A percentile compares a stretch with the other conserved stretches of the same genome.
phyloP scores from a whole-genome alignment of 177 flowering plant genomes.

The Telopea speciosissima region DNA sequence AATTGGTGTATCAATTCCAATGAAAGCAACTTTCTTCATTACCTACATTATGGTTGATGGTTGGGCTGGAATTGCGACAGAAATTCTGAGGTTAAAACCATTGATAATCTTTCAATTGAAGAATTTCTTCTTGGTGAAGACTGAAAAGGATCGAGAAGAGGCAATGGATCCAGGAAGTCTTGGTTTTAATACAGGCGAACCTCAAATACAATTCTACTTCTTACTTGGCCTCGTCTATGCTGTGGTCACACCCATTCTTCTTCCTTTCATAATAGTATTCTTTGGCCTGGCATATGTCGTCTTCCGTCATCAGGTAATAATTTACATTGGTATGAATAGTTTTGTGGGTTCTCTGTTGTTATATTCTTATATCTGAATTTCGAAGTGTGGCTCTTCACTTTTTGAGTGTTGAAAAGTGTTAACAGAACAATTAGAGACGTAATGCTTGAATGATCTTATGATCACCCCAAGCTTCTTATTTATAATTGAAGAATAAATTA shows the following conservation, averaged over 20 bases:
- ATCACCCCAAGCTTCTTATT: no score
- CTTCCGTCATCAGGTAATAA: conserved; percentile 76
- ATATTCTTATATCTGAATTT: no score
- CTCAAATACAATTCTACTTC: conserved; percentile 75
- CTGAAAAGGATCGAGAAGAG: conserved; percentile 69
- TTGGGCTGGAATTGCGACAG: conserved; percentile 83
- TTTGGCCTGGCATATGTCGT: conserved; percentile 65
- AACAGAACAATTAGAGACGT: no score
- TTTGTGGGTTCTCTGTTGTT: no score
- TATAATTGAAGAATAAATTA: no score
- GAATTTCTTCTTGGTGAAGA: conserved; percentile 67
- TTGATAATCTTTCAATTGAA: conserved; percentile 56
- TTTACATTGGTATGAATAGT: no score
- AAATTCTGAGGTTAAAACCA: conserved; percentile 61
- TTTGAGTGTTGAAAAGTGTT: no score
- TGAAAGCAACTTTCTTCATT: conserved; percentile 88
- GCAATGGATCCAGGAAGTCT: conserved; percentile 84
- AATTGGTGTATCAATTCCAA: conserved; percentile 70
- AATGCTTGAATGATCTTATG: no score
- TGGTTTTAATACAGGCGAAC: conserved; percentile 62
- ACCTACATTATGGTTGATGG: conserved; percentile 87
- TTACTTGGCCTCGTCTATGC: conserved; percentile 84
- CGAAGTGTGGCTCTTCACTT: no score
- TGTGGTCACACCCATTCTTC: conserved; percentile 61
- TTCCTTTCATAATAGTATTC: conserved; percentile 70